Evolutionary conservation across 768 basidiomycete species (phyloP).

Genomic region (Holtermannia corniformis): DNA sequence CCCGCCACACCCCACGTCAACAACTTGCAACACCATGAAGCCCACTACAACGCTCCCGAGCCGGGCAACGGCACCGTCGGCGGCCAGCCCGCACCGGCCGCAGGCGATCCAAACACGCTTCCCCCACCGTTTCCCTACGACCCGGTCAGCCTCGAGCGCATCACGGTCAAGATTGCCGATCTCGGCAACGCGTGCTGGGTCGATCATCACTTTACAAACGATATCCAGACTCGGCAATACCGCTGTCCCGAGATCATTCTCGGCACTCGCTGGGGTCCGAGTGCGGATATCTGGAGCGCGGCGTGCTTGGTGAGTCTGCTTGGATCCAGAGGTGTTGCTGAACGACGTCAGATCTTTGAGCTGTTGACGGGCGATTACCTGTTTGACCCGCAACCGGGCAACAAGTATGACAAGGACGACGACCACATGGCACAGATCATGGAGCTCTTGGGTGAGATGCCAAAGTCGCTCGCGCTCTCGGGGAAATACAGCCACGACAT

Average conservation of each 20-base stretch:
- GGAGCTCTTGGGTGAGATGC: constrained; percentile 75
- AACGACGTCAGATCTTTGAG: constrained; percentile 65
- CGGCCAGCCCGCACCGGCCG: constrained; percentile 36
- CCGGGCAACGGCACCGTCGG: constrained; percentile 8
- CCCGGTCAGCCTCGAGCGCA: constrained; percentile 43
- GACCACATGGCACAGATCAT: constrained; percentile 98
- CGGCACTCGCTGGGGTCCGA: constrained; percentile 89
- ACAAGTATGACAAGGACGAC: constrained; percentile 91
- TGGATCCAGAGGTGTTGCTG: neutral
- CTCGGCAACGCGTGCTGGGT: constrained; percentile 93
- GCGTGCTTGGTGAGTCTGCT: constrained; percentile 68
- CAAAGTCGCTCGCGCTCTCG: constrained; percentile 63
- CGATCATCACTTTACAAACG: constrained; percentile 89
- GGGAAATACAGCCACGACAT: constrained; percentile 93
- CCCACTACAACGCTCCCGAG: constrained; percentile 33
- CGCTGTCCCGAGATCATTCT: constrained; percentile 95
- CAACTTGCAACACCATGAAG: constrained; percentile 28
- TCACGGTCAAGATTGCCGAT: constrained; percentile 98
- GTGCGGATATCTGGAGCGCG: constrained; percentile 94
- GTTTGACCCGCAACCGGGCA: constrained; percentile 91
- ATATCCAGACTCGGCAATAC: constrained; percentile 96
- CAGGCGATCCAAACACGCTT: constrained; percentile 44
- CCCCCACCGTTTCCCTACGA: constrained; percentile 43
- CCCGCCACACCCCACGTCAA: constrained; percentile 34
- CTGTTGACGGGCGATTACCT: constrained; percentile 95